Evolutionary conservation across 345 rosid genomes (phyloP).

Genomic region (Hevea brasiliensis): DNA sequence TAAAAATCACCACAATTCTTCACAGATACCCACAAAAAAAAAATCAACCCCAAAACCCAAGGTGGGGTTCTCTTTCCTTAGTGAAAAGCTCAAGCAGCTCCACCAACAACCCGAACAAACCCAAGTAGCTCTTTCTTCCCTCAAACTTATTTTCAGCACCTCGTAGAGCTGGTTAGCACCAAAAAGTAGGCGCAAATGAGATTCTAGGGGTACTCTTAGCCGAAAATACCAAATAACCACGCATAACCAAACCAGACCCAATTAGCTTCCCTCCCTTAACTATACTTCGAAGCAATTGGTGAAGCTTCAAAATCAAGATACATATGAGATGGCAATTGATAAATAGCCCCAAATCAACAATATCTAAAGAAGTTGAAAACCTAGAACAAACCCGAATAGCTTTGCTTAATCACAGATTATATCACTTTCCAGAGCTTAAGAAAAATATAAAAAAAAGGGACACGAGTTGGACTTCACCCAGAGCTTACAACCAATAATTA

Average conservation of each 20-base stretch:
- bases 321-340: background rate
- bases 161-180: background rate
- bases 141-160: background rate
- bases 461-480: background rate
- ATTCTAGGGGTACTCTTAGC: background rate
- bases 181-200: too few species aligned
- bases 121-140: background rate
- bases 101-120: conserved; percentile 5
- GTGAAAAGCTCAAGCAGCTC: background rate
- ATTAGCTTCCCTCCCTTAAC: conserved; percentile 9
- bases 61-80: background rate
- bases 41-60: background rate
- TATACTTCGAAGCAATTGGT: background rate
- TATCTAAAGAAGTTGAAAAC: background rate
- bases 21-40: background rate
- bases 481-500: background rate
- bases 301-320: conserved; percentile 1
- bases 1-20: conserved; percentile 10
- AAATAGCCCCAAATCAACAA: conserved; percentile 8
- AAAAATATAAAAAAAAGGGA: background rate
- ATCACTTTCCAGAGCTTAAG: background rate
- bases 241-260: conserved; percentile 5
- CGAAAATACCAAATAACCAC: background rate
- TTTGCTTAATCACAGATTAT: background rate
- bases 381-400: conserved; percentile 5